Evolutionary conservation across 2,329 filamentous ascomycete species (phyloP), one percentile per base, ranked within the genome.

Genomic region (Colletotrichum ledebouriae): DNA sequence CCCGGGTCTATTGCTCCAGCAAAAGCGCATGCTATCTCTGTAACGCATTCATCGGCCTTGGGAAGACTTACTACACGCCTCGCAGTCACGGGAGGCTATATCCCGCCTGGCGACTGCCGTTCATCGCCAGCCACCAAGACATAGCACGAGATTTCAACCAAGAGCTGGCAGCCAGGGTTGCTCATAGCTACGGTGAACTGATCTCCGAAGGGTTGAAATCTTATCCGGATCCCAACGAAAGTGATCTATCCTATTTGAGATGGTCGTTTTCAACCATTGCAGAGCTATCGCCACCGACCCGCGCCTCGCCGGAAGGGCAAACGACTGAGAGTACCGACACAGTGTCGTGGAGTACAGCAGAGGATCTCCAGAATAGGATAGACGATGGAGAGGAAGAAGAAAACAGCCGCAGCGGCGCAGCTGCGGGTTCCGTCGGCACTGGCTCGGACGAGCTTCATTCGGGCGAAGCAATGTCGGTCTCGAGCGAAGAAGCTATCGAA

Each of bases 11-110:
- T 6, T 79, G 79, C 60, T 83, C 83, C 3, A 83, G 79, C 75
- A 87, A 86, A 64, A 79, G 82, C 59, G 81, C 84, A 1, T 87
- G 84, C 71, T 86, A 82, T 71, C 77, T 86, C 0, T 87, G 84
- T 72, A 82, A 85, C 58, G 73, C 79, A 6, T 82, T 86, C 67
- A 78, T 86, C n/a, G 59, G 70, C 2, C 71, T 79, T 13, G 80
- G 85, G 65, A 78, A 80, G 3, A 76, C 75, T 46, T 80, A 83
- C 44, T 70, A 81, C 49, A 79, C 79, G 1, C 80, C 82, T 3
- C 76, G 75, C 46, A 79, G 76, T 2, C 83, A 86, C 69, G 81
- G 82, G 3, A 78, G 67, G 42, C 64, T 87, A 2, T 85, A 86
- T 71, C 73, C 77, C 0, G 75, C 75, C 6, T 87, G 84, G 84